A percentile compares a stretch with the other conserved stretches of the same genome.
These are phyloP conservation scores for Mycena chlorophos DNA, from an alignment of 768 basidiomycete species.

Conservation along the genomic window DNA sequence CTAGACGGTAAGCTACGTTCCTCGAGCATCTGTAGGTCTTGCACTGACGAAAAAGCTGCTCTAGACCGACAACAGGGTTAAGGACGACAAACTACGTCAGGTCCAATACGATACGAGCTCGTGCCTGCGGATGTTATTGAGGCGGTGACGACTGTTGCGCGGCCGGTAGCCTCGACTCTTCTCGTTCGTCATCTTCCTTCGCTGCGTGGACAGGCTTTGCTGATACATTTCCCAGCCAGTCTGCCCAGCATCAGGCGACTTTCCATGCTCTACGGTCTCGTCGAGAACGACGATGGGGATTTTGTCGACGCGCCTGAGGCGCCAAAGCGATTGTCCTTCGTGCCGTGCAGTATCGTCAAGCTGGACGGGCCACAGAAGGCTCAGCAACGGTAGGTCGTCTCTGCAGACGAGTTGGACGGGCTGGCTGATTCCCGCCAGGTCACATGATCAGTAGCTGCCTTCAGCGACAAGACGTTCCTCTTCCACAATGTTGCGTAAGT, in stretches of 20 bases:
- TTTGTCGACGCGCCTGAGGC: slow-evolving; percentile 87
- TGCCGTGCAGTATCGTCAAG: slow-evolving; percentile 82
- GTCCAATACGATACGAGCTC: slow-evolving; percentile 82
- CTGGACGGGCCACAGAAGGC: slow-evolving; percentile 78
- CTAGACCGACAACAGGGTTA: slow-evolving; percentile 59
- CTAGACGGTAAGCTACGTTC: slow-evolving; percentile 55
- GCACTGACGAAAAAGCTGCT: slow-evolving; percentile 6
- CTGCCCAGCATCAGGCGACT: slow-evolving; percentile 85
- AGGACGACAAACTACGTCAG: slow-evolving; percentile 86
- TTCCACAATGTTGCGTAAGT: slow-evolving; percentile 91
- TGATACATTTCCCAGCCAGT: slow-evolving; percentile 55
- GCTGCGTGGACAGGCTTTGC: neutral
- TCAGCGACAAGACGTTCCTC: slow-evolving; percentile 80
- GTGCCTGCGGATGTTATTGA: slow-evolving; percentile 91
- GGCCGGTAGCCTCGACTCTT: slow-evolving; percentile 91
- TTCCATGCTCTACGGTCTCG: slow-evolving; percentile 88
- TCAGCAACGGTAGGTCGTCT: slow-evolving; percentile 67
- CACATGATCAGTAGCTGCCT: slow-evolving; percentile 76
- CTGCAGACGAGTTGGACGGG: slow-evolving; percentile 4
- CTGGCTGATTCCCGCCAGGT: slow-evolving; percentile 44
- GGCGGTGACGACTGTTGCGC: slow-evolving; percentile 80
- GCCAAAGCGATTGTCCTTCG: slow-evolving; percentile 75
- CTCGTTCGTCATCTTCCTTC: slow-evolving; percentile 57
- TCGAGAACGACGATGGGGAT: slow-evolving; percentile 84
- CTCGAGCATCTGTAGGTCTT: neutral